Evolutionary conservation across 805 yeast species (phyloP), one percentile per base, ranked within the genome.

Genomic region (Clavispora asparagi): DNA sequence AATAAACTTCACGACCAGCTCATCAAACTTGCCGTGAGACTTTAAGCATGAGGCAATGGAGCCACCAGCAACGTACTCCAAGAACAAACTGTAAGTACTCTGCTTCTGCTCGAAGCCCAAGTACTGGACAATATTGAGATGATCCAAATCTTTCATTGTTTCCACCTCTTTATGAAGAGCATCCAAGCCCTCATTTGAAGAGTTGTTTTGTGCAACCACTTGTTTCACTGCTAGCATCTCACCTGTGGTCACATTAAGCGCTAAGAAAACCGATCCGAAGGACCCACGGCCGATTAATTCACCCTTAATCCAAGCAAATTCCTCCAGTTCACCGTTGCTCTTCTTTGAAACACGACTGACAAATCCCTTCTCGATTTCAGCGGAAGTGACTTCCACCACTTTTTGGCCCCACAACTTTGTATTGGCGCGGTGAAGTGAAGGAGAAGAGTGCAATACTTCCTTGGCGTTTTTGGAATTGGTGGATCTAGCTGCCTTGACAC

Each of bases 141-240:
- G 99, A 59, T 94, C 97, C 43, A 94, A 73, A 62, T 94, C 96
- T 62, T 92, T 92, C 79, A 94, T 76, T 2, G 96, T 90, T 51
- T 90, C 90, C 27, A 95, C 96, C 64, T 94, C 99, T 1, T 91
- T 84, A 55, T 82, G 83, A 41, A 94, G 71, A 0, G 97, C 95
- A 44, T 85, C 94, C 39, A 89, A 77, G 1, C 85, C 87, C 46
- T 81, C 90, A 33, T 33, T 33, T 6, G 23, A 17, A 26, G 73
- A 70, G 41, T 73, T 70, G 42, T 49, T 46, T 7, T 51, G 51
- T 17, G 49, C 51, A 37, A 78, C 83, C 2, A 92, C 97, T 65
- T 94, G 99, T 61, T 94, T 94, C 2, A 94, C 99, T 0, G 99
- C 99, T 70, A 94, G 85, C 96, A 94, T 90, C 59, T 94, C 99